Conservation (phyloP, 2,329 filamentous ascomycete genomes). For the Talaromyces atroroseus region DNA sequence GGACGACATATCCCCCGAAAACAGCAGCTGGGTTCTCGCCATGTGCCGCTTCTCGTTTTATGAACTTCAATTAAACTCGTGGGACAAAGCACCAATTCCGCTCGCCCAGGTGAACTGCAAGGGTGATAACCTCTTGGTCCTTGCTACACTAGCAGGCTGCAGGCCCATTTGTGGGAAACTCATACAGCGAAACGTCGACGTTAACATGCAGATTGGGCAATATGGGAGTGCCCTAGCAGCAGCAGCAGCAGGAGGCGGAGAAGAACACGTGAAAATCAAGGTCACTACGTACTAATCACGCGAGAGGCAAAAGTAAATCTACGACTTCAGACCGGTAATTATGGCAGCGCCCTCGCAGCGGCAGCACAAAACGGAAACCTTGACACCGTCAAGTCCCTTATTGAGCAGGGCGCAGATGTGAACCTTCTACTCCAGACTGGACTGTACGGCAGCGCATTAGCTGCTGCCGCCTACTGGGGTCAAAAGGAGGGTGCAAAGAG, state of each 20-base stretch:
- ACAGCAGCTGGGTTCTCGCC: not conserved
- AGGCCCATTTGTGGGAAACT: not conserved
- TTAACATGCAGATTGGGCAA: not conserved
- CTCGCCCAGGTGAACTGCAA: not conserved
- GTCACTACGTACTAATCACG: no score
- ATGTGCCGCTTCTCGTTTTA: conserved; percentile 5
- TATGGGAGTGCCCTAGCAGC: conserved; percentile 1
- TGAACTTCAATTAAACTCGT: not conserved
- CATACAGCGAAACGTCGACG: not conserved
- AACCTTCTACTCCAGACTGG: not conserved
- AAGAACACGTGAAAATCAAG: not conserved
- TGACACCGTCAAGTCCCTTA: conserved; percentile 1
- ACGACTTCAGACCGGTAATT: not conserved
- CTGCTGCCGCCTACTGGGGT: not conserved
- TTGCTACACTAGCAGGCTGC: not conserved
- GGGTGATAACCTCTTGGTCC: not conserved
- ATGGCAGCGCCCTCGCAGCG: conserved; percentile 1
- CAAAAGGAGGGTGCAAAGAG: not conserved
- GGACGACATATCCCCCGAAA: not conserved
- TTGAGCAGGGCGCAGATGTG: conserved; percentile 7
- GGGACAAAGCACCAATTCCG: not conserved
- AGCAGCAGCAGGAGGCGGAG: not conserved
- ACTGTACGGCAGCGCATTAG: not conserved
- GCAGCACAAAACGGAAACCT: not conserved
- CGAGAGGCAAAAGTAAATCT: not conserved